These are phyloP conservation scores for Tulasnella sp. DNA, from an alignment of 768 basidiomycete genomes.

Conservation along the genomic window DNA sequence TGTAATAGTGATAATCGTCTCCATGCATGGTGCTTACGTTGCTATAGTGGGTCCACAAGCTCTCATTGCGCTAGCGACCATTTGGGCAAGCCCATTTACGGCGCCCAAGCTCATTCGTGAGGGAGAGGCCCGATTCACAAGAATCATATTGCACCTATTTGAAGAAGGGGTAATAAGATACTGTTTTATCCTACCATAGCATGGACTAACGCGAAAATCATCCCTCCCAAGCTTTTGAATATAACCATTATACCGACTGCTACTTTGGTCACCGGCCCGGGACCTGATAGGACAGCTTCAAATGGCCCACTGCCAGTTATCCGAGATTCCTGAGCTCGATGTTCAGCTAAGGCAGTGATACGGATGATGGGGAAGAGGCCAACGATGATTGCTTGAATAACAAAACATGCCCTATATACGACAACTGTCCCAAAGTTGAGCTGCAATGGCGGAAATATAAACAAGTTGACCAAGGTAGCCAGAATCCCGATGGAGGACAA, in stretches of 20 bases:
- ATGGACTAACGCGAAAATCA: conserved; percentile 7
- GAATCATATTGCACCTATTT: conserved; percentile 16
- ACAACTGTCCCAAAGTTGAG: conserved; percentile 11
- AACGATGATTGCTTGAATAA: conserved; percentile 10
- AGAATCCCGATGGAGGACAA: conserved; percentile 14
- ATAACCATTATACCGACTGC: conserved; percentile 2
- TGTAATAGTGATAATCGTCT: no score
- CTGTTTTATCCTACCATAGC: background rate
- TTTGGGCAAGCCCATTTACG: conserved; percentile 18
- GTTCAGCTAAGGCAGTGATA: background rate
- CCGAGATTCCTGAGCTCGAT: no score
- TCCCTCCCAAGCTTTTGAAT: background rate
- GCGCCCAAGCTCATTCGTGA: conserved; percentile 12
- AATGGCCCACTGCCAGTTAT: background rate
- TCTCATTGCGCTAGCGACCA: conserved; percentile 15
- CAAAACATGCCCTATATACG: conserved; percentile 6
- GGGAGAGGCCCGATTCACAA: conserved; percentile 14
- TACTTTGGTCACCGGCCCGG: background rate
- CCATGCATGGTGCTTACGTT: no score
- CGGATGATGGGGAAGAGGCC: conserved; percentile 10
- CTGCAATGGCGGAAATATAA: conserved; percentile 15
- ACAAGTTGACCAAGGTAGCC: conserved; percentile 13
- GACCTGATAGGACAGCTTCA: background rate
- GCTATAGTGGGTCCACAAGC: conserved; percentile 12
- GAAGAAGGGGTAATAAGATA: background rate